Evolutionary conservation across 768 basidiomycete genomes (phyloP), one percentile per base, ranked within the genome.

Genomic region (Lentinula detonsa): DNA sequence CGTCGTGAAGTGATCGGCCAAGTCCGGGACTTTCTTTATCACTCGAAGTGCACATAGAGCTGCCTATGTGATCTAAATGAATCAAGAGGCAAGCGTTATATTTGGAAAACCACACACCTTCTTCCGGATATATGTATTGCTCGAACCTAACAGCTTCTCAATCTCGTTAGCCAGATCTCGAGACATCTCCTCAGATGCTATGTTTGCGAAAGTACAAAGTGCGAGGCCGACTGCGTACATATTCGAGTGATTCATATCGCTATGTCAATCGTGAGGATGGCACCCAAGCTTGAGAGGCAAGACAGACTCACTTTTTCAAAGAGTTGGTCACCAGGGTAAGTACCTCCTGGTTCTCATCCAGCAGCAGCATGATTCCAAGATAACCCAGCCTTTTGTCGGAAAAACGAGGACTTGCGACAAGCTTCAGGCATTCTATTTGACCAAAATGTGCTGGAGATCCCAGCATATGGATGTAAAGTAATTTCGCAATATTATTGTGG

Each of bases 181-280:
- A 33, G 96, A 95, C 97, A 99, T 99, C 75, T 99, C 97, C 74
- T 99, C 97, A 18, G 95, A 97, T 9, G 97, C 94, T 66, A 98
- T 98, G 70, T 98, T 98, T 61, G 96, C 97, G 70, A 99, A 98
- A 0, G 97, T 98, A 69, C 95, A 98, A 39, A 99, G 85, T 2
- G 95, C 96, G 60, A 99, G 83, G 5, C 97, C 97, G 28, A 98
- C 97, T 3, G 91, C 93, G 72, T 98, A 98, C 93, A 97, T 97
- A 74, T 98, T 98, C 1, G 95, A 88, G 73, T 98, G 95, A 74
- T 98, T 98, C 93, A 99, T 93, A 75, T 99, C 97, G 76, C 96
- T 99, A 67, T 13, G 16, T 57, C 15, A 52, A 50, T 61, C 62
- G 9, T 33, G 35, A 43, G 11, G 1, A 50, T 28, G 33, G 9